A percentile compares a stretch with the other conserved stretches of the same genome.
These are phyloP conservation scores for Diplocarpon rosae DNA, from an alignment of 2,329 filamentous ascomycete species.

Conservation along the genomic window DNA sequence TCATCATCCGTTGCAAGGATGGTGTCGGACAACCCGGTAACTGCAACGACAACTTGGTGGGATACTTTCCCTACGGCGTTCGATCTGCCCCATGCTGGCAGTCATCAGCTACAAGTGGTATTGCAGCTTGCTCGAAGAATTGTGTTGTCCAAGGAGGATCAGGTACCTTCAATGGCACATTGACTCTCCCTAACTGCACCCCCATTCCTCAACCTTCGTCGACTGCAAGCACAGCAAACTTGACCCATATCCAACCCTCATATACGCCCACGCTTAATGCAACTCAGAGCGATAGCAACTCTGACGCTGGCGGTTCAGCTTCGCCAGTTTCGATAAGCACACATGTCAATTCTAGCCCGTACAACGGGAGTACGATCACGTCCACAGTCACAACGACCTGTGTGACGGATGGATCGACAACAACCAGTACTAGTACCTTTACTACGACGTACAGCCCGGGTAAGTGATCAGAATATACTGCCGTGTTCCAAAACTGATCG, in stretches of 20 bases:
- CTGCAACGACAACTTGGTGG: slow-evolving; percentile 35
- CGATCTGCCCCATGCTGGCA: slow-evolving; percentile 32
- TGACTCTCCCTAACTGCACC: slow-evolving; percentile 28
- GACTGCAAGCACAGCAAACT: slow-evolving; percentile 23
- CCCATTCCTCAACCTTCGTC: slow-evolving; percentile 7
- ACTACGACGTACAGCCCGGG: slow-evolving; percentile 12
- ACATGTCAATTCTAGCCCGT: slow-evolving; percentile 1
- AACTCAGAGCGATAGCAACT: background rate
- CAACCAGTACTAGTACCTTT: slow-evolving; percentile 9
- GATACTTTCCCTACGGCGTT: slow-evolving; percentile 32
- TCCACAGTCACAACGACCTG: slow-evolving; percentile 13
- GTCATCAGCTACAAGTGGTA: slow-evolving; percentile 29
- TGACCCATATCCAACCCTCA: slow-evolving; percentile 11
- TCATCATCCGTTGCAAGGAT: slow-evolving; percentile 37
- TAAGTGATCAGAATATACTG: background rate
- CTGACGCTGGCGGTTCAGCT: background rate
- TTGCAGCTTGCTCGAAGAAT: slow-evolving; percentile 40
- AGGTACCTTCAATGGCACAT: slow-evolving; percentile 26
- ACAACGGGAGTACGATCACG: slow-evolving; percentile 13
- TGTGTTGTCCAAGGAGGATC: slow-evolving; percentile 34
- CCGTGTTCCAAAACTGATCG: background rate
- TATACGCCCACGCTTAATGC: slow-evolving; percentile 5
- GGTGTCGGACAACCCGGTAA: slow-evolving; percentile 32
- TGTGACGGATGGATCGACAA: slow-evolving; percentile 12
- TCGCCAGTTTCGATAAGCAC: too few species aligned